Base-by-base conservation (phyloP, 2,329 filamentous ascomycete species). In the Colletotrichum camelliae region DNA sequence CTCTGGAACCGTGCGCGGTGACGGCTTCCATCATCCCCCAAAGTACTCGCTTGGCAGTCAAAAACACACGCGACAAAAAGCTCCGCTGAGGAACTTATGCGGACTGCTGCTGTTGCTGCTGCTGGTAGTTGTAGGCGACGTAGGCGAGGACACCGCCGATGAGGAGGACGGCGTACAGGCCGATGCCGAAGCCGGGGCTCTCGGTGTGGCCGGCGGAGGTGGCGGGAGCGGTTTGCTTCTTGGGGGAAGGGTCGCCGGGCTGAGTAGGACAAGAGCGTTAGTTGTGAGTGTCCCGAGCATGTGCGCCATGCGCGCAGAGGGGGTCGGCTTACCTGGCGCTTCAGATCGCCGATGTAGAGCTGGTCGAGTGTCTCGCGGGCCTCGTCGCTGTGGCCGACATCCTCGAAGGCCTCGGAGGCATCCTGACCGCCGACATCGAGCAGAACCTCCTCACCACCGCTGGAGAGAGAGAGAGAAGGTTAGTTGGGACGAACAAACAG, bases 371-470 rank as follows among this genome's bases (percentile, higher is more conserved):
- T 96, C 89, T 98, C 96, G 80, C 97, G 94, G 80, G 97, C 97
- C 90, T 99, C 97, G 87, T 99, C 97, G 82, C 95, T 97, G 94
- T 99, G 97, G 84, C 97, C 97, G 83, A 99, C 97, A 87, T 99
- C 97, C 89, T 99, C 97, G 85, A 99, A 99, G 77, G 97, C 96
- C 88, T 98, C 97, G 81, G 96, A 98, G 82, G 95, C 94, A 87
- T 99, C 97, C 88, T 98, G 96, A 80, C 97, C 97, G 83, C 91
- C 97, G 79, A 98, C 96, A 81, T 99, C 97, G 80, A 99, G 94
- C 78, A 99, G 89, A 81, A 99, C 97, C 89, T 99, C 97, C 89
- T 99, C 97, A 88, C 97, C 97, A 89, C 97, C 97, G 82, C 97
- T 98, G 83, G 79, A 75, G 71, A 61, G 7, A 39, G n/a, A 39